A percentile compares a stretch with the other conserved stretches of the same genome.
Evolutionary conservation across 2,329 filamentous ascomycete genomes (phyloP).

Genomic region (Tolypocladium guangdongense): DNA sequence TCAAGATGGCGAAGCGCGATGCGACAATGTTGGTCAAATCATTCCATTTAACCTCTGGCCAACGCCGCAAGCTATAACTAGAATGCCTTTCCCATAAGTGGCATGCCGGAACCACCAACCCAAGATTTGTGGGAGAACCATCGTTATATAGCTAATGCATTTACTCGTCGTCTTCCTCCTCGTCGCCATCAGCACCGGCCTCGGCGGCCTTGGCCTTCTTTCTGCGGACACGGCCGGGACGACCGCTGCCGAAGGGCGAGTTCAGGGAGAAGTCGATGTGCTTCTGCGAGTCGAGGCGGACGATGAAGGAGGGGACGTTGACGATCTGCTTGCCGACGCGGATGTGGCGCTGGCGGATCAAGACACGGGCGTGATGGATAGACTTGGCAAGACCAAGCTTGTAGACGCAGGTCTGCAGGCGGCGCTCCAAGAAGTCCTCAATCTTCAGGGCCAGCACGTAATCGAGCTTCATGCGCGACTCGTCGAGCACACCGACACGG

Average conservation of each 20-base stretch:
- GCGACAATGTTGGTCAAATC: conserved; percentile 17
- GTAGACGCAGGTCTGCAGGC: conserved; percentile 99
- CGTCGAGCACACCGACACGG: conserved; percentile 98
- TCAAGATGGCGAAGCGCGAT: neutral
- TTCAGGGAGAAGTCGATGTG: conserved; percentile 99
- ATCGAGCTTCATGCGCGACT: conserved; percentile 99
- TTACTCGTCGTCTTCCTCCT: conserved; percentile 76
- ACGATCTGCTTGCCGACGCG: conserved; percentile 99
- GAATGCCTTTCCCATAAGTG: conserved; percentile 27
- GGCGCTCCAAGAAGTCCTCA: conserved; percentile 99
- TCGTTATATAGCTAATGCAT: conserved; percentile 24
- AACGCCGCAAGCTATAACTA: conserved; percentile 42
- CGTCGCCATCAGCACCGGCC: conserved; percentile 68
- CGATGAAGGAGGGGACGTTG: conserved; percentile 98
- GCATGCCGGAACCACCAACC: conserved; percentile 21
- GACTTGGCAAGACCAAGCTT: conserved; percentile 99
- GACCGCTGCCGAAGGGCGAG: conserved; percentile 95
- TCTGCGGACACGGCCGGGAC: conserved; percentile 93
- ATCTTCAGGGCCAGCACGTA: conserved; percentile 99
- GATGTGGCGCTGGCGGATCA: conserved; percentile 99
- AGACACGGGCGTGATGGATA: conserved; percentile 99
- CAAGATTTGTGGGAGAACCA: conserved; percentile 17
- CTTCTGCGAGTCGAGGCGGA: conserved; percentile 99
- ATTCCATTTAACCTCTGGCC: conserved; percentile 35
- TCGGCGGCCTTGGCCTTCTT: conserved; percentile 99